These are phyloP conservation scores for Theileria orientalis DNA, from an alignment of 169 alveolate genomes.

Conservation along the genomic window DNA sequence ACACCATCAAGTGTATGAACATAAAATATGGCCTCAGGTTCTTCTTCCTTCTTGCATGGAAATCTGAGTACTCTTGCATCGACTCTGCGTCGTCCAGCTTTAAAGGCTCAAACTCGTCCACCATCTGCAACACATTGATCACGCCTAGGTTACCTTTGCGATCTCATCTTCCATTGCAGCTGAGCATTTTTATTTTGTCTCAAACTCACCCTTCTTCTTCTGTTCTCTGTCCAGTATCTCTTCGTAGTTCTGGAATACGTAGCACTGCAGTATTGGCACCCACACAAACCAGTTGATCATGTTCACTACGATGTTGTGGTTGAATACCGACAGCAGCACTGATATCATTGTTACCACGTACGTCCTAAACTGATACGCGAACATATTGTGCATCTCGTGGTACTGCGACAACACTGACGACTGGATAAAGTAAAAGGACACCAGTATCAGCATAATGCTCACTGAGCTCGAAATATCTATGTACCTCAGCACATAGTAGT, in stretches of 20 bases:
- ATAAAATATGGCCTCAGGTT: neutral
- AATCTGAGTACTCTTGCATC: neutral
- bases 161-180: too few relatives aligned
- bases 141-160: too few relatives aligned
- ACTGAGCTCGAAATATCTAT: neutral
- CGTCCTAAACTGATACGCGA: neutral
- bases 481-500: too few relatives aligned
- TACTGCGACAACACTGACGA: slow-evolving; percentile 8
- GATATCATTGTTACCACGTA: slow-evolving; percentile 3
- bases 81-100: neutral
- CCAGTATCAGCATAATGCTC: neutral
- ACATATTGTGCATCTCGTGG: slow-evolving; percentile 15
- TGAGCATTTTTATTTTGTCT: too few relatives aligned
- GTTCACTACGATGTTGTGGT: slow-evolving; percentile 22
- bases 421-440: slow-evolving; percentile 17
- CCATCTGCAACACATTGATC: neutral
- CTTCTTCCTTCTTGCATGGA: neutral
- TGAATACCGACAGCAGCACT: slow-evolving; percentile 11
- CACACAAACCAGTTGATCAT: slow-evolving; percentile 35
- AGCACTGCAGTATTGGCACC: slow-evolving; percentile 43
- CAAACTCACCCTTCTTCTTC: too few relatives aligned
- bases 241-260: slow-evolving; percentile 16
- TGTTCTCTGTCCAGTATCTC: neutral
- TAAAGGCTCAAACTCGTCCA: neutral
- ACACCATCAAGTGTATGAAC: neutral